A percentile compares a stretch with the other conserved stretches of the same genome.
These are phyloP conservation scores for Kwoniella newhampshirensis DNA, from an alignment of 768 basidiomycete genomes.

Conservation along the genomic window DNA sequence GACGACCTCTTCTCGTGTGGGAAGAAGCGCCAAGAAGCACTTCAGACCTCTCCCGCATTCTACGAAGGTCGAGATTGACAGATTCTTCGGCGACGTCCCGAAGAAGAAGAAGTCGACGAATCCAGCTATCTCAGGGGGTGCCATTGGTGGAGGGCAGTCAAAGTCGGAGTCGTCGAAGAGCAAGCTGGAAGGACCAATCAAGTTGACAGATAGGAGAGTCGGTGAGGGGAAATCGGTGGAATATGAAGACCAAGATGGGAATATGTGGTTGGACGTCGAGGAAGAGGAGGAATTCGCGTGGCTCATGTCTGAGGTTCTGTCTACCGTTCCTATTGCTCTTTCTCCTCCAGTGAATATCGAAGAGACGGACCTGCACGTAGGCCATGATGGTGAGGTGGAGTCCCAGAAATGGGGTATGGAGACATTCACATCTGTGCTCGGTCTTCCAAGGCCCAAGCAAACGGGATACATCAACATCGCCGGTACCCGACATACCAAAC, in stretches of 20 bases:
- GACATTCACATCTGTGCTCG: slow-evolving; percentile 32
- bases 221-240: slow-evolving; percentile 18
- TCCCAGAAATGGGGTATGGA: slow-evolving; percentile 38
- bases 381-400: slow-evolving; percentile 10
- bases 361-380: not conserved
- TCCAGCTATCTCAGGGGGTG: not conserved
- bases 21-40: slow-evolving; percentile 8
- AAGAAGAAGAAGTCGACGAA: slow-evolving; percentile 6
- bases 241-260: slow-evolving; percentile 29
- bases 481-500: not conserved
- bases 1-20: not conserved
- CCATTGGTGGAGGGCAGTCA: not conserved
- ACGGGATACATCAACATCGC: not conserved
- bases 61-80: slow-evolving; percentile 35
- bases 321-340: slow-evolving; percentile 4
- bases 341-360: not conserved
- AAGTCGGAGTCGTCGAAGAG: not conserved
- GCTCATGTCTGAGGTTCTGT: slow-evolving; percentile 37
- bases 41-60: slow-evolving; percentile 34
- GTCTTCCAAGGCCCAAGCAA: slow-evolving; percentile 24
- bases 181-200: not conserved
- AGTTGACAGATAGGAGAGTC: slow-evolving; percentile 10
- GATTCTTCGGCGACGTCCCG: slow-evolving; percentile 42
- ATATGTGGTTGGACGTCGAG: slow-evolving; percentile 44
- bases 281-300: slow-evolving; percentile 49